Base-by-base conservation (phyloP, 352 stramenopile genomes). In the Elongisporangium anandrum region DNA sequence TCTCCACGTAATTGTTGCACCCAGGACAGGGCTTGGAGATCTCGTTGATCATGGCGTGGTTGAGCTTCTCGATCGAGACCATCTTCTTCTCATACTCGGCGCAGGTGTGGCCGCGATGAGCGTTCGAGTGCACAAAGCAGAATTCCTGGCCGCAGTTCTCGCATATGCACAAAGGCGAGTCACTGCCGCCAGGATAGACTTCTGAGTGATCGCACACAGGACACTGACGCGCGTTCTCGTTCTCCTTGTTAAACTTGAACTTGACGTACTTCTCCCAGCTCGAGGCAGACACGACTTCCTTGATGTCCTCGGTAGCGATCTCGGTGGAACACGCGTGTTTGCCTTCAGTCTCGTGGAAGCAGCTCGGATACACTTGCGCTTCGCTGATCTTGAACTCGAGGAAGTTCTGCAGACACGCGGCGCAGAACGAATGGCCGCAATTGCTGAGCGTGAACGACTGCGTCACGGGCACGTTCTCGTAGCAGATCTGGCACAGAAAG, bases 1-100 rank as follows among this genome's bases (percentile, higher is more conserved):
- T 97, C 52, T 95, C 88, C 15, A 97, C 87, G 39, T 89, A 78
- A 56, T 85, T 95, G 48, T 91, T 80, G 72, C 91, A 97, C 4
- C 73, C 80, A 24, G 91, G 91, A 68, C 91, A 97, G 7, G 75
- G 83, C 60, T 94, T 95, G 4, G 86, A 83, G 48, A 92, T 88
- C 54, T 88, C 72, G 34, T 73, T 81, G 55, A 93, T 89, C 59
- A 83, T 74, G 4, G 82, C 83, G 57, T 82, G 85, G 52, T 93
- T 96, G 41, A 94, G 60, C 57, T 94, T 94, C 17, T 92, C 81
- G n/a, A 85, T 71, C n/a, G 90, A 79, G n/a, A 84, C 64, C 59
- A 88, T 84, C 17, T 75, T 68, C 50, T 76, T 73, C 59, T 95
- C 82, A 66, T 96, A 96, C 24, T 88, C 75, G 26, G 74, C 73